These are phyloP conservation scores for Phytopythium cucurbitacearum DNA, from an alignment of 352 stramenopile species.

Conservation along the genomic window DNA sequence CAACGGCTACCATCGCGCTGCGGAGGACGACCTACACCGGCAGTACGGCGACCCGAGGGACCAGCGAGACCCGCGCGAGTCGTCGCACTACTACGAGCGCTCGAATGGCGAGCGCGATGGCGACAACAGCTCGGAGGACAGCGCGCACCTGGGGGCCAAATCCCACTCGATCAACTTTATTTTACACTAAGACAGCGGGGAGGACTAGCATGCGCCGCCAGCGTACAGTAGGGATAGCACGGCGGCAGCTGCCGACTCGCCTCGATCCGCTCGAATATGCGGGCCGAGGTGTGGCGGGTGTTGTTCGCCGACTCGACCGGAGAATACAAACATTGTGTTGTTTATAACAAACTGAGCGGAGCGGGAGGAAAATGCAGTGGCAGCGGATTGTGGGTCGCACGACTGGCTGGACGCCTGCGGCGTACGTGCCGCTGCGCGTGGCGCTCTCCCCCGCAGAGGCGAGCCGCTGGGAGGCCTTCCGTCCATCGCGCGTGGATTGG, in stretches of 20 bases:
- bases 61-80: slow-evolving; percentile 4
- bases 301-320: too few species aligned
- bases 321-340: background rate
- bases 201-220: too few species aligned
- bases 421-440: slow-evolving; percentile 49
- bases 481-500: background rate
- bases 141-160: slow-evolving; percentile 51
- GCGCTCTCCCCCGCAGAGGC: slow-evolving; percentile 31
- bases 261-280: background rate
- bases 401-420: slow-evolving; percentile 35
- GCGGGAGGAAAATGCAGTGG: slow-evolving; percentile 10
- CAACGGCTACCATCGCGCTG: slow-evolving; percentile 1
- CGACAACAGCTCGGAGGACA: slow-evolving; percentile 52
- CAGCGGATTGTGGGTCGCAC: slow-evolving; percentile 30
- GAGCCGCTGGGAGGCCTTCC: slow-evolving; percentile 8
- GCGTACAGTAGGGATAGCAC: background rate
- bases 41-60: slow-evolving; percentile 10
- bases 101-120: slow-evolving; percentile 30
- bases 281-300: too few species aligned
- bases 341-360: slow-evolving; percentile 1
- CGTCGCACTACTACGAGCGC: slow-evolving; percentile 8
- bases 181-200: slow-evolving; percentile 35
- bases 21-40: slow-evolving; percentile 11
- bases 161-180: slow-evolving; percentile 85
- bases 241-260: background rate